Evolutionary conservation across 78 protist genomes (phyloP).

Genomic region (Dictyostelium intermedium): DNA sequence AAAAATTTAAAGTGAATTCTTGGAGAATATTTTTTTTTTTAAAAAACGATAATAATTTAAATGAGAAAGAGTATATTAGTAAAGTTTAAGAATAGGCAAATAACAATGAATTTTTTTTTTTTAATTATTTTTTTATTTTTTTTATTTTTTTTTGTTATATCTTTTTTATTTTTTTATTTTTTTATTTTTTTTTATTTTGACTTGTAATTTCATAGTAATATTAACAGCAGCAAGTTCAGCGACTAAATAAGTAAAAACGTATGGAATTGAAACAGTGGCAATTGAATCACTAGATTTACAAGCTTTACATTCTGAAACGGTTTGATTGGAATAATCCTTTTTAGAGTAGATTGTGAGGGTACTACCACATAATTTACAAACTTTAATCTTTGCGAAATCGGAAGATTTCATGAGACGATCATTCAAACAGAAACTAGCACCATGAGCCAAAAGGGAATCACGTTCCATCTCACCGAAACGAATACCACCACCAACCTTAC

Average conservation of each 20-base stretch:
- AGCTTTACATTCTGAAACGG: constrained; percentile 29
- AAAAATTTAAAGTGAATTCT: no score
- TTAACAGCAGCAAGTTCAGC: constrained; percentile 95
- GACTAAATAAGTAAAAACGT: constrained; percentile 92
- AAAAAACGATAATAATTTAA: no score
- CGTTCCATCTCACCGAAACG: constrained; percentile 99
- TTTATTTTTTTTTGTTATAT: not conserved
- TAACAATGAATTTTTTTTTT: no score
- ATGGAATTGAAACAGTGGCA: constrained; percentile 86
- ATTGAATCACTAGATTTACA: constrained; percentile 36
- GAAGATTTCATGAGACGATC: constrained; percentile 96
- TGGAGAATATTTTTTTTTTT: no score
- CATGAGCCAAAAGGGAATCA: constrained; percentile 98
- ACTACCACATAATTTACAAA: constrained; percentile 89
- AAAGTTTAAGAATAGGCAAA: no score
- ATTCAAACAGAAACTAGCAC: constrained; percentile 91
- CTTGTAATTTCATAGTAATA: constrained; percentile 69
- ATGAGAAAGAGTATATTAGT: no score
- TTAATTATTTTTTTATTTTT: no score
- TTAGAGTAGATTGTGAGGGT: constrained; percentile 64
- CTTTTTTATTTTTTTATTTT: not conserved
- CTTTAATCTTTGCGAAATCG: constrained; percentile 72
- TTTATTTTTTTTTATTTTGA: not conserved
- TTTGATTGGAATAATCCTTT: not conserved
- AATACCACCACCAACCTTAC: constrained; percentile 90